Evolutionary conservation across 176 grass and related monocot genomes (phyloP), one percentile per base, ranked within the genome.

Genomic region (Bothriochloa decipiens): DNA sequence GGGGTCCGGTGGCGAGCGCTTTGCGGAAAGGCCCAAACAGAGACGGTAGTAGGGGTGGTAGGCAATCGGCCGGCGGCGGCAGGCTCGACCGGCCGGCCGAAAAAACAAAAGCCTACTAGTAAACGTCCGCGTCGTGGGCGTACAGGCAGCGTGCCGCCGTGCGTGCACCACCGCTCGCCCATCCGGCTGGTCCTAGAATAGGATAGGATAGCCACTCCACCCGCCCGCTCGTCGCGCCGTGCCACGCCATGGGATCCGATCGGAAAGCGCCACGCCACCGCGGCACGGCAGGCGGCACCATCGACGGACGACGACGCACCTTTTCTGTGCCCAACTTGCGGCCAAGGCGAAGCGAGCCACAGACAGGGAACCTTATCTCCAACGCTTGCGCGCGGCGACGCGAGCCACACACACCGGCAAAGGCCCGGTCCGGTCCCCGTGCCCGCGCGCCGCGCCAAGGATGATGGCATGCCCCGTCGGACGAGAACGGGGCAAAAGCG

Each of bases 161-260:
- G 55, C 55, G 55, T 11, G 55, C 11, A 58, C 55, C 55, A 13
- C 60, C 8, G 32, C 36, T 46, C 39, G 11, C 3, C 11, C 42
- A 23, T 23, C 16, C 82, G 20, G 13, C 50, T 65, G 64, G 50
- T 82, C 79, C 72, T 69, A 87, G 79, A 62, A 82, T 82, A 68
- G 72, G 72, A 87, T 82, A 37, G 79, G 72, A 87, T 82, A 37
- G 79, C 85, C 70, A 69, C 71, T 33, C 41, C 73, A 77, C 18
- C 83, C 47, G 11, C 18, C 83, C 47, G 11, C 3, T 1, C 82
- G 5, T 7, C 57, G 25, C 15, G 68, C n/a, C 18, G 55, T n/a
- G 47, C n/a, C 39, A 40, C 39, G 39, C 39, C 39, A n/a, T 26
- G 69, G 53, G 4, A 77, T 77, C 53, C 29, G 16, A 23, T 29